Evolutionary conservation across 306 rosid species (phyloP), one percentile per base, ranked within the genome.

Genomic region (Vigna hirtella): DNA sequence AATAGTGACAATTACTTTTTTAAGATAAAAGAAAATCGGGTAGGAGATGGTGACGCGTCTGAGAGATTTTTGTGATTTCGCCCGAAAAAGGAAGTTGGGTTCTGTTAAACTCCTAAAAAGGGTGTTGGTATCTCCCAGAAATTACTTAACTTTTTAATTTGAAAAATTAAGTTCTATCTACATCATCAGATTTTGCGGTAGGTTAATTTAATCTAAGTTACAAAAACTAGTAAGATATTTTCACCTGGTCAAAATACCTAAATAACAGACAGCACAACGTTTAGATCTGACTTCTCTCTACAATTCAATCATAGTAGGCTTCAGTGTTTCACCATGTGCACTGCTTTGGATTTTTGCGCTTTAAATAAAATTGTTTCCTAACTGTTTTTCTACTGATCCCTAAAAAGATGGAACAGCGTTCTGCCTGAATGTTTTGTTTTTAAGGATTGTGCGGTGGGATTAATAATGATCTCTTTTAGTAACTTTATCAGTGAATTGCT

Each of bases 341-440:
- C 80, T 63, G 40, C 26, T 82, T 78, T 64, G 50, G 61, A 73
- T 49, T 83, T 48, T 63, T 72, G 15, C 73, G 30, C 7, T 30
- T 61, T 28, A 61, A 20, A 61, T 61, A 43, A 61, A 57, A 13
- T 30, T 61, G 24, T 66, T 53, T 59, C 62, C 56, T 8, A 30
- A 79, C 51, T 73, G 70, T 66, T 49, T 12, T 50, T 42, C 17
- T 6, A 36, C 20, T 56, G 62, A 59, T 58, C 14, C 14, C 58
- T 75, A 42, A 36, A 42, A 69, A 67, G 34, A 26, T 56, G 36
- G 2, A 28, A 57, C 18, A 30, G 30, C 4, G 8, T 66, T 82
- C 77, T 34, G 22, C 75, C 20, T 71, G 73, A 24, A 78, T 10
- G 7, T 42, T 69, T 74, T 83, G 34, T 49, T 62, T 49, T 16